Base-by-base conservation (phyloP, 371 early-diverging fungal genomes). In the Circinella umbellata region DNA sequence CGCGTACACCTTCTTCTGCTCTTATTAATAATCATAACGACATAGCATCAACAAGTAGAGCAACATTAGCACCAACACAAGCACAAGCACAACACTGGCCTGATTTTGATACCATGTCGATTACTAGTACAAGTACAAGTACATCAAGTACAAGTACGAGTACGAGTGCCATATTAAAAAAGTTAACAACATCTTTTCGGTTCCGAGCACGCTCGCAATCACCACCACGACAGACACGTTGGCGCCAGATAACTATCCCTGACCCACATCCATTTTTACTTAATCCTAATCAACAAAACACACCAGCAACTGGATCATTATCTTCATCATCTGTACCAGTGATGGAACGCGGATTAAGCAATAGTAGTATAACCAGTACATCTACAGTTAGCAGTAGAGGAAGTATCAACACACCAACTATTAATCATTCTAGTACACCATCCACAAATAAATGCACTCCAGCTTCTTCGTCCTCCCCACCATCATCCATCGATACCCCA, bases 241-340 rank as follows among this genome's bases (percentile, higher is more conserved):
- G 76, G 76, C 64, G 68, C 11, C 73, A 75, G 36, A 68, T 73
- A 48, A 66, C 64, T 55, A 70, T 73, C 46, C 74, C 75, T n/a
- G 73, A 73, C 53, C 62, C 69, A 8, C 59, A 65, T 8, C 64
- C 66, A 8, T 72, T 70, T 20, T n/a, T 65, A 47, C 51, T 38
- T 49, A 67, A 59, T 20, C 34, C 18, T 14, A 57, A 13, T 34
- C 57, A 57, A 34, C 57, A 57, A 27, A 57, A 57, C 4, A 14
- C 34, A 18, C 14, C 57, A n/a, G 18, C 70, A 11, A 62, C 57
- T 6, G 42, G 42, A 42, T 42, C 42, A 11, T 42, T 11, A 18
- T 61, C 68, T 8, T 54, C 63, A 5, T 37, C 37, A 10, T n/a
- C 67, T 42, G 59, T 67, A n/a, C 64, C 73, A 10, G 55, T 61